These are phyloP conservation scores for Corchorus olitorius DNA, from an alignment of 345 rosid genomes.

Conservation along the genomic window DNA sequence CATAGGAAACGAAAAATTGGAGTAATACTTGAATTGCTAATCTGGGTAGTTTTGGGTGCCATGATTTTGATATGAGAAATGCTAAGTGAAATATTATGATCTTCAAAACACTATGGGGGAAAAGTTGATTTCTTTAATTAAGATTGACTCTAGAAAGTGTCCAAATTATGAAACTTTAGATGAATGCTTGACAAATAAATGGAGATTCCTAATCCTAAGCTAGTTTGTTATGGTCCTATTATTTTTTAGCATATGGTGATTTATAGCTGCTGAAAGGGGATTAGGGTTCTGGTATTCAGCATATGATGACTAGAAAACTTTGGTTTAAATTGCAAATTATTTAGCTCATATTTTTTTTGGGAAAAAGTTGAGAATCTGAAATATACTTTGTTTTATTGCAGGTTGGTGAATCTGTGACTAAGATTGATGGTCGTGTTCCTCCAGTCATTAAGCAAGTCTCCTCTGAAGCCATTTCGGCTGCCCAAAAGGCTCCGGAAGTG, in stretches of 20 bases:
- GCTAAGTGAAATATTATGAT: not conserved
- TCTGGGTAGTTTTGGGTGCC: not conserved
- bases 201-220: no score
- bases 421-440: conserved; percentile 67
- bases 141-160: no score
- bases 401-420: conserved; percentile 73
- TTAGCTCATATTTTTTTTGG: not conserved
- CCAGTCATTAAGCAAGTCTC: conserved; percentile 76
- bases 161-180: no score
- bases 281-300: not conserved
- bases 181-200: no score
- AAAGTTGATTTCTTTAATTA: not conserved
- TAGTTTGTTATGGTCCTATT: no score
- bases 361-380: not conserved
- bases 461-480: conserved; percentile 64
- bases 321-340: not conserved
- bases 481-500: conserved; percentile 67
- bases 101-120: not conserved
- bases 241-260: no score
- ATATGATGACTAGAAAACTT: not conserved
- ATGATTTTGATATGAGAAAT: not conserved
- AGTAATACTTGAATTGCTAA: not conserved
- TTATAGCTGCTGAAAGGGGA: no score
- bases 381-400: conserved; percentile 23
- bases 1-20: not conserved